A percentile compares a stretch with the other conserved stretches of the same genome.
These are phyloP conservation scores for Trypanosoma cruzi DNA, from an alignment of 208 protist genomes.

Conservation along the genomic window DNA sequence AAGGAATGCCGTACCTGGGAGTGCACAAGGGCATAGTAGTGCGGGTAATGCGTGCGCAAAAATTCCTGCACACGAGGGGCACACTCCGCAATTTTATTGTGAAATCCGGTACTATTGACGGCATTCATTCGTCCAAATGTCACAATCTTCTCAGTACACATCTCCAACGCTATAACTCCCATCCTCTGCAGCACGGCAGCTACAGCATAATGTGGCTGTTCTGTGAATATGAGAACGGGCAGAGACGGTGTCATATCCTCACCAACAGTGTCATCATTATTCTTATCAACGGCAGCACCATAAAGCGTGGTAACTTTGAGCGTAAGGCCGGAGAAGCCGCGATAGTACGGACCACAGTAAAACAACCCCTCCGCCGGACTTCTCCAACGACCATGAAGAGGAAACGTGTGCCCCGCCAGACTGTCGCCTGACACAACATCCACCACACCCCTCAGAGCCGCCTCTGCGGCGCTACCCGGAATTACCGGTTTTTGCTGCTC, in stretches of 20 bases:
- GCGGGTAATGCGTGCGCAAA: constrained; percentile 26
- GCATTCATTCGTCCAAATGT: constrained; percentile 32
- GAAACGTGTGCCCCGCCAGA: constrained; percentile 15
- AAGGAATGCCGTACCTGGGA: constrained; percentile 31
- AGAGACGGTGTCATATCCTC: constrained; percentile 21
- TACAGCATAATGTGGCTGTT: constrained; percentile 48
- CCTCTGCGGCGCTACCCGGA: constrained; percentile 5
- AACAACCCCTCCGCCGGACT: constrained; percentile 40
- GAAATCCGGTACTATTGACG: constrained; percentile 31
- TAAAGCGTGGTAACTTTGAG: background rate
- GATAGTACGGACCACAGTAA: constrained; percentile 51
- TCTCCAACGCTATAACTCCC: constrained; percentile 45
- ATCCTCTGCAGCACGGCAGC: constrained; percentile 45
- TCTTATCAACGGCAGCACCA: background rate
- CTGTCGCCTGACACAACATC: background rate
- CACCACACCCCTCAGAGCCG: constrained; percentile 14
- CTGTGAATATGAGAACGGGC: constrained; percentile 43
- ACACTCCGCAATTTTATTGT: constrained; percentile 41
- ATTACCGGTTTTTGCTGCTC: constrained; percentile 2
- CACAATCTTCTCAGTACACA: constrained; percentile 39
- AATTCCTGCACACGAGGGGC: constrained; percentile 53
- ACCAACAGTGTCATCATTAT: background rate
- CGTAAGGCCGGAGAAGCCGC: constrained; percentile 26
- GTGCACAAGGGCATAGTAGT: constrained; percentile 42
- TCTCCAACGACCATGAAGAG: constrained; percentile 23